Evolutionary conservation across 1,284 basidiomycete species (phyloP).

Genomic region (Cryptococcus floricola): DNA sequence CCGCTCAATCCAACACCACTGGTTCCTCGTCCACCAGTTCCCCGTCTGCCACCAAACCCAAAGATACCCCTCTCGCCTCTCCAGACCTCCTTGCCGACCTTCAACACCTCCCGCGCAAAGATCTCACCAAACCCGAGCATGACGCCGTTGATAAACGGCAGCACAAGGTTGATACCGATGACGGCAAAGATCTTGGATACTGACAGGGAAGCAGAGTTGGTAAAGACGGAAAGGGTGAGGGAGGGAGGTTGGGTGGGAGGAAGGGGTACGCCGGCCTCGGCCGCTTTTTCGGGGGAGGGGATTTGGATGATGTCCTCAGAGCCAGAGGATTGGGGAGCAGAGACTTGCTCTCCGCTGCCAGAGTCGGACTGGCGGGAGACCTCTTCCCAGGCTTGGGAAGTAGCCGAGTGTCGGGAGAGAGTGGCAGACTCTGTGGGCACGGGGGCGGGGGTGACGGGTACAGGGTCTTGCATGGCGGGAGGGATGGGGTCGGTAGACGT

Average conservation of each 20-base stretch:
- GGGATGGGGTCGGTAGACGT: conserved; percentile 36
- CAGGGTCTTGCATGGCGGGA: conserved; percentile 24
- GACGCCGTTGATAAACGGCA: conserved; percentile 95
- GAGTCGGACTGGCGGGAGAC: conserved; percentile 25
- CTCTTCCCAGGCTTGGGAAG: conserved; percentile 42
- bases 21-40: conserved; percentile 22
- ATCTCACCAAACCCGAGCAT: conserved; percentile 99
- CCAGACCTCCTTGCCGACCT: conserved; percentile 57
- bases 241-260: conserved; percentile 50
- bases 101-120: conserved; percentile 81
- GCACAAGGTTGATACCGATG: conserved; percentile 82
- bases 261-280: background rate
- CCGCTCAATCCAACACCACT: conserved; percentile 41
- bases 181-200: conserved; percentile 71
- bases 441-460: conserved; percentile 11
- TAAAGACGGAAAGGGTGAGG: conserved; percentile 72
- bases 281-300: conserved; percentile 2
- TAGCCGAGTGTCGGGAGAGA: conserved; percentile 29
- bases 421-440: conserved; percentile 31
- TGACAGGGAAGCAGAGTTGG: conserved; percentile 72
- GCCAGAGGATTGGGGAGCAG: conserved; percentile 18
- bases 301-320: conserved; percentile 14
- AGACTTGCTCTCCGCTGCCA: conserved; percentile 26
- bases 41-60: conserved; percentile 15
- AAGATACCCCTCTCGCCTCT: conserved; percentile 33